Evolutionary conservation across 2,329 filamentous ascomycete genomes (phyloP), one percentile per base, ranked within the genome.

Genomic region (Hyphodiscus sp.): DNA sequence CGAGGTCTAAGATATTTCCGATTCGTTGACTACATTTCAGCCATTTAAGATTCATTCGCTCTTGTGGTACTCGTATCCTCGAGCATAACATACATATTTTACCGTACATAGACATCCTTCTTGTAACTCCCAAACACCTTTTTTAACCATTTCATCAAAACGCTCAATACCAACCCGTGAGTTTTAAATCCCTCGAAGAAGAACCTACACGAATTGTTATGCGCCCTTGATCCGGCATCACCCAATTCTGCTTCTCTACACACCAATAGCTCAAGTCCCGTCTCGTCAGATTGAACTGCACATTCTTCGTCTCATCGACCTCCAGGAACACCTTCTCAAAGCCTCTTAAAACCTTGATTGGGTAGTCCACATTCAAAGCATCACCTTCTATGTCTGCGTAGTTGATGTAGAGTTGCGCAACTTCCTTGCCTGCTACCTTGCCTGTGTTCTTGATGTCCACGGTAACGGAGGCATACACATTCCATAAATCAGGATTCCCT

Each of bases 231-330:
- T 66, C 68, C 1, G 79, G 76, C 68, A 84, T 74, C 1, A 82
- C 76, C 87, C 87, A 91, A 59, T 89, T 75, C 69, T 87, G 81
- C 41, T 66, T 61, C 0, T 69, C 68, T 0, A 75, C 69, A 65
- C 86, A 79, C 84, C 84, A 87, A 53, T 83, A 78, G 61, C 81
- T 84, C 41, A 88, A 57, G 65, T 87, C 85, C 49, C 80, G 76
- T 42, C 80, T 73, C 38, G 74, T 77, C 30, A 88, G 64, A 15
- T 72, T 69, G 59, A 87, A 78, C 0, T 67, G 71, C 2, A 81
- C 74, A 1, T 68, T 76, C 38, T 72, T 68, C 2, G 68, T 74
- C 51, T 76, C 73, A 1, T 76, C 78, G 0, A 74, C 65, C 3
- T 69, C 69, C 18, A 87, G 64, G 16, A 65, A 65, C 6, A 83